Percentiles rank a stretch among this genome's conserved stretches.
phyloP scores from a whole-genome alignment of 2,329 filamentous ascomycete genomes.

The Fusarium sp. region DNA sequence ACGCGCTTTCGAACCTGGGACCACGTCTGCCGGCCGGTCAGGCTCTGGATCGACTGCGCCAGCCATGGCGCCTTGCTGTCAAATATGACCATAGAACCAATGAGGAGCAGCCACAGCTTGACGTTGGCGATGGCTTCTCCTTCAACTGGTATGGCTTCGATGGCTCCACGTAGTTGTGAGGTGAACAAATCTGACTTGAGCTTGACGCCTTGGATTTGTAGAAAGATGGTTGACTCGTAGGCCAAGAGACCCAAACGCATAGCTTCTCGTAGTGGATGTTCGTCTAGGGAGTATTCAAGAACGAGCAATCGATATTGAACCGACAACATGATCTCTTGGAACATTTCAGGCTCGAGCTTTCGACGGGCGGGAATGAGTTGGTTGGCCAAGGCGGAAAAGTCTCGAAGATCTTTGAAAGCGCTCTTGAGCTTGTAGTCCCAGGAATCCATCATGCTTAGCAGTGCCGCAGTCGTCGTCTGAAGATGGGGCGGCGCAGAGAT shows the following conservation, averaged over 20 bases:
- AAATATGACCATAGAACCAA: slow-evolving; percentile 42
- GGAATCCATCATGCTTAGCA: slow-evolving; percentile 21
- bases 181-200: slow-evolving; percentile 29
- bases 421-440: slow-evolving; percentile 43
- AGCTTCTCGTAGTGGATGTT: slow-evolving; percentile 33
- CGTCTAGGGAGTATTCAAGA: slow-evolving; percentile 31
- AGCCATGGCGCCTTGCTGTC: slow-evolving; percentile 39
- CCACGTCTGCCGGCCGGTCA: slow-evolving; percentile 36
- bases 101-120: slow-evolving; percentile 44
- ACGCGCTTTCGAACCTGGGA: slow-evolving; percentile 33
- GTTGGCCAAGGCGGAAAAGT: slow-evolving; percentile 46
- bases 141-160: slow-evolving; percentile 16
- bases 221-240: slow-evolving; percentile 46
- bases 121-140: slow-evolving; percentile 17
- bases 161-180: slow-evolving; percentile 17
- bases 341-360: slow-evolving; percentile 44
- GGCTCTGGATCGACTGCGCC: slow-evolving; percentile 22
- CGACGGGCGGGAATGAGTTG: slow-evolving; percentile 19
- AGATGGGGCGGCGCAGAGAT: slow-evolving; percentile 4
- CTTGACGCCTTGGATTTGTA: slow-evolving; percentile 35
- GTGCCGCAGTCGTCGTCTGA: neutral
- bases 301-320: slow-evolving; percentile 47
- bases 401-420: slow-evolving; percentile 46
- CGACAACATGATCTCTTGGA: slow-evolving; percentile 47
- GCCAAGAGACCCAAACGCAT: slow-evolving; percentile 47